phyloP scores from a whole-genome alignment of 2,329 filamentous ascomycete genomes.

The Macrophomina phaseolina region DNA sequence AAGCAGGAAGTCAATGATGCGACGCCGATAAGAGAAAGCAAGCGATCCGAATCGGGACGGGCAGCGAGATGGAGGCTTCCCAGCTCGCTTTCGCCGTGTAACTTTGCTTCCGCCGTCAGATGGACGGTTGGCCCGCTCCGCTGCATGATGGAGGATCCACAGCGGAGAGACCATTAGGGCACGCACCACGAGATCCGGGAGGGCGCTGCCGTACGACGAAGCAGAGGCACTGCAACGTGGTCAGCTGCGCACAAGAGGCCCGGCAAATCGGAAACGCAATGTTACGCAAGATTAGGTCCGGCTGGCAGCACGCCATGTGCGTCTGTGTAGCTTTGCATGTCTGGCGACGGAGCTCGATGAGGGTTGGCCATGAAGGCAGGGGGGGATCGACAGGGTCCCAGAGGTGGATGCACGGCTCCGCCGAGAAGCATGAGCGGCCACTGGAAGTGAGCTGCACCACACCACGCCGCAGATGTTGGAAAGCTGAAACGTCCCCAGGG shows the following conservation, averaged over 20 bases:
- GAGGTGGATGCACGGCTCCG: conserved; percentile 5
- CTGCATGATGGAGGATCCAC: conserved; percentile 1
- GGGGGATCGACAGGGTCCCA: conserved; percentile 21
- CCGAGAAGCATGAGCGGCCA: neutral
- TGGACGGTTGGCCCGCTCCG: conserved; percentile 10
- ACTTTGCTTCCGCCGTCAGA: conserved; percentile 26
- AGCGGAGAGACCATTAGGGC: conserved; percentile 23
- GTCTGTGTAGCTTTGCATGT: conserved; percentile 2
- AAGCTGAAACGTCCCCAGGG: conserved; percentile 13
- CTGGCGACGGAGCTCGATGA: neutral
- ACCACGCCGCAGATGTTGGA: neutral
- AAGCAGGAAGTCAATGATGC: conserved; percentile 3
- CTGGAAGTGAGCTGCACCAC: conserved; percentile 5
- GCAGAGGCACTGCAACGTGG: conserved; percentile 27
- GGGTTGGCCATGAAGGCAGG: neutral
- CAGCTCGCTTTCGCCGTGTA: conserved; percentile 9
- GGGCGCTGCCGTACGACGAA: conserved; percentile 18
- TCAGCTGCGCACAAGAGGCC: conserved; percentile 28
- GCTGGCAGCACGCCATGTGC: conserved; percentile 10
- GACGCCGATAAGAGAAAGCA: neutral
- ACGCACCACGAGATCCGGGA: conserved; percentile 27
- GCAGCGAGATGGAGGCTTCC: conserved; percentile 1
- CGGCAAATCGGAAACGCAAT: conserved; percentile 9
- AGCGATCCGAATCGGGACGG: neutral
- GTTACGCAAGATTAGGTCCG: conserved; percentile 23